A percentile compares a stretch with the other conserved stretches of the same genome.
phyloP scores from a whole-genome alignment of 805 yeast genomes.

The Starmerella apis region DNA sequence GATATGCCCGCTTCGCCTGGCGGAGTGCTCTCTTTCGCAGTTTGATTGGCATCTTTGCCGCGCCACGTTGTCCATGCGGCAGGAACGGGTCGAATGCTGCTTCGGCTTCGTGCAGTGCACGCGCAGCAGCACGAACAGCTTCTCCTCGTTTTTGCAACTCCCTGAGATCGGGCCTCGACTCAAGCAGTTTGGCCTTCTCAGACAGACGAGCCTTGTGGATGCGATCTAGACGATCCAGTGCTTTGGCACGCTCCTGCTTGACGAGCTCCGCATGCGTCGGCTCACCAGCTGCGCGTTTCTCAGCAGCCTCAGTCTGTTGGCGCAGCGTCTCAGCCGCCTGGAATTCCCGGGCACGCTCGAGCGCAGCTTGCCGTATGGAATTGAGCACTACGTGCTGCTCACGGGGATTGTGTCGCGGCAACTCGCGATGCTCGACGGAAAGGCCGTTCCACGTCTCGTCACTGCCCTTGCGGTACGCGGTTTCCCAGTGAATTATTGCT shows the following conservation, averaged over 20 bases:
- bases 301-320: conserved; percentile 10
- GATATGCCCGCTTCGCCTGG: conserved; percentile 26
- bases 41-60: conserved; percentile 28
- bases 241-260: conserved; percentile 3
- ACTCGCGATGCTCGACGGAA: conserved; percentile 48
- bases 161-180: conserved; percentile 23
- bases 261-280: conserved; percentile 17
- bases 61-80: conserved; percentile 28
- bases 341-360: conserved; percentile 13
- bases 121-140: conserved; percentile 21
- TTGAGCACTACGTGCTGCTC: conserved; percentile 59
- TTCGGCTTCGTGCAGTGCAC: conserved; percentile 23
- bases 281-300: conserved; percentile 15
- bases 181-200: conserved; percentile 18
- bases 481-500: conserved; percentile 68
- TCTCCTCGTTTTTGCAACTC: conserved; percentile 22
- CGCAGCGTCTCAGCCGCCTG: conserved; percentile 9
- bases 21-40: conserved; percentile 26
- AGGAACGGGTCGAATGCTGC: conserved; percentile 25
- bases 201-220: conserved; percentile 11
- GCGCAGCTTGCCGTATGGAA: conserved; percentile 30
- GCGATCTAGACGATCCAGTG: conserved; percentile 8
- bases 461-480: conserved; percentile 78
- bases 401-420: conserved; percentile 48
- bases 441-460: conserved; percentile 56